Conservation (phyloP, 2,329 filamentous ascomycete species). For the Decorospora gaudefroyi region DNA sequence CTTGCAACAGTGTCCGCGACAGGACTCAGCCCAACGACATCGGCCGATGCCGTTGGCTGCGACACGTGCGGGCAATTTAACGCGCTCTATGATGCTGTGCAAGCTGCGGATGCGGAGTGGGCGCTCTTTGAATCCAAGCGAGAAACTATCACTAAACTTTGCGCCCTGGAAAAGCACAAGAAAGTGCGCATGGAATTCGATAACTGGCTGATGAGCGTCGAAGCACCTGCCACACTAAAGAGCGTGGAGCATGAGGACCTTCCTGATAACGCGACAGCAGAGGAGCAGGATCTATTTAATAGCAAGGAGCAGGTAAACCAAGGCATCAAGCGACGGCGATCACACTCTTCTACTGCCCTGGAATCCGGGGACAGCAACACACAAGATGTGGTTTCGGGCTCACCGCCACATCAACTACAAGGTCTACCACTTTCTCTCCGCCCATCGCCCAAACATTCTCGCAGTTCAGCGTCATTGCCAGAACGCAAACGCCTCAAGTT, state of each 20-base stretch:
- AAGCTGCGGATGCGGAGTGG: constrained; percentile 21
- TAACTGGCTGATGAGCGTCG: constrained; percentile 34
- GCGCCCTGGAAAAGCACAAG: constrained; percentile 20
- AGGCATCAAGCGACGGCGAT: constrained; percentile 13
- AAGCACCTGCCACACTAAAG: constrained; percentile 10
- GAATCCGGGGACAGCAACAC: background rate
- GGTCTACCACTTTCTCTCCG: constrained; percentile 3
- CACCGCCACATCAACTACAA: constrained; percentile 1
- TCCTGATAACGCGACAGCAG: background rate
- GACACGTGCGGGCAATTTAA: constrained; percentile 25
- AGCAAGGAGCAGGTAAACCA: constrained; percentile 2
- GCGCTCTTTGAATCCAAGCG: constrained; percentile 16
- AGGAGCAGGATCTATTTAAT: background rate
- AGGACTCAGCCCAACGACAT: constrained; percentile 14
- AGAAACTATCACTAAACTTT: constrained; percentile 16
- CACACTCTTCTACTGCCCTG: constrained; percentile 11
- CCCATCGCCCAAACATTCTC: constrained; percentile 11
- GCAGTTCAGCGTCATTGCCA: constrained; percentile 8
- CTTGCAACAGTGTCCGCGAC: constrained; percentile 17
- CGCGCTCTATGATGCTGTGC: constrained; percentile 18
- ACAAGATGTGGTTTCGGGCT: background rate
- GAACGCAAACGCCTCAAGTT: constrained; percentile 29
- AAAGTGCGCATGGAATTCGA: constrained; percentile 26
- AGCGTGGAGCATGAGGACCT: background rate
- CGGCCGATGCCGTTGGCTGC: constrained; percentile 14